Evolutionary conservation across 129 eudicot species (phyloP), one percentile per base, ranked within the genome.

Genomic region (Helianthus tuberosus): DNA sequence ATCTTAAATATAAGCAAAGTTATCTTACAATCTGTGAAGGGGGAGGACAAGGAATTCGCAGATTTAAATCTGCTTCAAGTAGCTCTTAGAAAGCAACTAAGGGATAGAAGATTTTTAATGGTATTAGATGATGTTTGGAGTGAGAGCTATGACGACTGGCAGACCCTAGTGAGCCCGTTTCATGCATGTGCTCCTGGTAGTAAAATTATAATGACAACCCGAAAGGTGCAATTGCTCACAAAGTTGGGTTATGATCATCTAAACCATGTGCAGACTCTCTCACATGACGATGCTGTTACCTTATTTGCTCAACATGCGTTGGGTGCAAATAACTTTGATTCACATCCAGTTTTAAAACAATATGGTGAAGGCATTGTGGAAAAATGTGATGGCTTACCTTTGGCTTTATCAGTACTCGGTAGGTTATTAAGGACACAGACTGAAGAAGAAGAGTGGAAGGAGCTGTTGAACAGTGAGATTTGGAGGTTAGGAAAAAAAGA

Each of bases 331-430:
- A 63, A 36, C 12, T 36, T 63, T 38, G 27, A 63, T 63, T 63
- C 47, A n/a, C 13, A 63, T 59, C 41, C 16, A 1, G 4, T 5
- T 6, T 8, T 59, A 1, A 59, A 11, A 29, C 8, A n/a, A 59
- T 8, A 14, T 63, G 68, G 12, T 35, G 58, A n/a, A 13, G 74
- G 63, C 20, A 52, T 51, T 9, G 63, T 69, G 48, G 35, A 52
- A 23, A 69, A 51, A 32, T 69, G 74, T 69, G 63, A 11, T 51
- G 49, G 63, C 6, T 51, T 69, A 20, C 74, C 74, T n/a, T 69
- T 69, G 16, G 74, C 74, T 35, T 51, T 69, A 14, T 35, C 8
- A 29, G 63, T 25, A 35, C 8, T 20, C 23, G 23, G 23, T 20
- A 20, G 23, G 23, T 20, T 20, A 20, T 20, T 20, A 20, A 20